Evolutionary conservation across 345 rosid species (phyloP).

Genomic region (Capsella bursapastoris): DNA sequence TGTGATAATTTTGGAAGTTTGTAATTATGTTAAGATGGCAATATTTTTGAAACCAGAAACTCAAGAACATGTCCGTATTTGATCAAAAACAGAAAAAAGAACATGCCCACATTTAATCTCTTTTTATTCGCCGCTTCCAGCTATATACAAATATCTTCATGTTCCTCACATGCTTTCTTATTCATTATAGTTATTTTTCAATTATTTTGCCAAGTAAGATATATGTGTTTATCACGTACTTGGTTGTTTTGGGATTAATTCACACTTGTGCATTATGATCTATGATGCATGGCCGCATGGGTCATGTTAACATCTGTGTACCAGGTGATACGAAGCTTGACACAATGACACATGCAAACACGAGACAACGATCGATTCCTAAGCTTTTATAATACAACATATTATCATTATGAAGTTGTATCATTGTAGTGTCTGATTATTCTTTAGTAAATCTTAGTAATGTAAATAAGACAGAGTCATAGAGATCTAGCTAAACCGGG

Average conservation of each 20-base stretch:
- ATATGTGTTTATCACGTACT: conserved; percentile 13
- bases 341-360: conserved; percentile 11
- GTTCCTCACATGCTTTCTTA: conserved; percentile 16
- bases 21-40: conserved; percentile 17
- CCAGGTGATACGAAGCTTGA: conserved; percentile 15
- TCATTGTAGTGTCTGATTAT: background rate
- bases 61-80: conserved; percentile 29
- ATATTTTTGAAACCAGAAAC: conserved; percentile 19
- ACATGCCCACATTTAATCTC: conserved; percentile 36
- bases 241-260: conserved; percentile 16
- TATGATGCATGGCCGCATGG: background rate
- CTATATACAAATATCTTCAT: conserved; percentile 17
- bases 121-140: conserved; percentile 37
- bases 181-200: background rate
- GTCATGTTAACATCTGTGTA: conserved; percentile 22
- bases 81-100: background rate
- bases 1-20: conserved; percentile 6
- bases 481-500: too few relatives aligned
- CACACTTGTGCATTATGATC: conserved; percentile 20
- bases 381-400: background rate
- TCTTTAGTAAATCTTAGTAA: background rate
- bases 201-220: conserved; percentile 12
- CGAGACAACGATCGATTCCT: conserved; percentile 7
- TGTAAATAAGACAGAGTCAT: background rate
- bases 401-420: background rate